Evolutionary conservation across 371 early-diverging fungal species (phyloP).

Genomic region (Mortierella sp.): DNA sequence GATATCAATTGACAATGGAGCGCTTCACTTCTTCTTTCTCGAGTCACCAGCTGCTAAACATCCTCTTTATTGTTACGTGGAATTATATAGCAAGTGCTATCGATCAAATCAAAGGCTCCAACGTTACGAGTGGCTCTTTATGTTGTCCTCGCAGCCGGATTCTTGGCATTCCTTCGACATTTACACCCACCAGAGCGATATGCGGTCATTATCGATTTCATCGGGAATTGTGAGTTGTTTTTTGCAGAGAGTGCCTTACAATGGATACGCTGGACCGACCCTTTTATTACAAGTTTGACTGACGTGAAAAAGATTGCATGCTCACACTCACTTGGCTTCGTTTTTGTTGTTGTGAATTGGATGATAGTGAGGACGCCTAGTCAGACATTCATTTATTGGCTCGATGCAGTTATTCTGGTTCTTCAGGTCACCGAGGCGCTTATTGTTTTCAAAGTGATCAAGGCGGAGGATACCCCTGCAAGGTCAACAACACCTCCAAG

Average conservation of each 20-base stretch:
- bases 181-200: constrained; percentile 30
- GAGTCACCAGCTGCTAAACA: neutral
- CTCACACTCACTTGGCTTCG: neutral
- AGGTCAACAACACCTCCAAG: neutral
- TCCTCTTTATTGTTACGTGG: no score
- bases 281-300: no score
- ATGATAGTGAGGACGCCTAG: constrained; percentile 43
- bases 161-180: constrained; percentile 36
- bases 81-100: constrained; percentile 53
- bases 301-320: neutral
- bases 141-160: constrained; percentile 12
- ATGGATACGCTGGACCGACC: no score
- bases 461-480: neutral
- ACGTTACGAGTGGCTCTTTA: constrained; percentile 44
- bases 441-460: constrained; percentile 24
- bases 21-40: neutral
- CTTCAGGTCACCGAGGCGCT: constrained; percentile 38
- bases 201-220: constrained; percentile 50
- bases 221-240: constrained; percentile 37
- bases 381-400: constrained; percentile 22
- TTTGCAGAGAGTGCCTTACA: no score
- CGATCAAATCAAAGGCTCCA: constrained; percentile 40
- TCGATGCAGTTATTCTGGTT: constrained; percentile 23
- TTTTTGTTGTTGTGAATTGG: neutral
- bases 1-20: neutral